phyloP scores from a whole-genome alignment of 2,329 filamentous ascomycete species.

The Geosmithia flava region DNA sequence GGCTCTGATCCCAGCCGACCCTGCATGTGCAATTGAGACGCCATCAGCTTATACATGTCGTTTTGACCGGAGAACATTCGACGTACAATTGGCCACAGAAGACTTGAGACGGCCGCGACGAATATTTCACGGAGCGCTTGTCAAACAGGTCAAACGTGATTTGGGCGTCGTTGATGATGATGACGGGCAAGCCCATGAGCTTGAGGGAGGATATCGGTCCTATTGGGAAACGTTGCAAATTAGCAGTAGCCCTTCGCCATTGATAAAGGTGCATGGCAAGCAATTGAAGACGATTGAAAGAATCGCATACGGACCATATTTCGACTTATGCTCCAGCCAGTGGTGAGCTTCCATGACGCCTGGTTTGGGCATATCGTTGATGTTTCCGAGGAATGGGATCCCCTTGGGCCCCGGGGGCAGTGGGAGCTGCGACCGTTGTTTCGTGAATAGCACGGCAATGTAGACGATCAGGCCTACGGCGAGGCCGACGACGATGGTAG shows the following conservation, averaged over 20 bases:
- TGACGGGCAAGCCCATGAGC: slow-evolving; percentile 17
- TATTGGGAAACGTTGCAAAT: background rate
- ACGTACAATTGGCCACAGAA: background rate
- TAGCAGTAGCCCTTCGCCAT: background rate
- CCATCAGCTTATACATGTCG: too few species aligned
- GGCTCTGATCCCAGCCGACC: slow-evolving; percentile 14
- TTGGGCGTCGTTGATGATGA: slow-evolving; percentile 26
- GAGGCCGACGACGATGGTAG: too few species aligned
- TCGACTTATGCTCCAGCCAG: slow-evolving; percentile 21
- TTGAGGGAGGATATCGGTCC: slow-evolving; percentile 13
- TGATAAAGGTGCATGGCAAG: background rate
- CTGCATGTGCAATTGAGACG: background rate
- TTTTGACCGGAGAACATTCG: background rate
- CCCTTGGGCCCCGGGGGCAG: slow-evolving; percentile 15
- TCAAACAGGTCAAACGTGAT: slow-evolving; percentile 21
- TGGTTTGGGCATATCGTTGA: slow-evolving; percentile 27
- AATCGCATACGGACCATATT: slow-evolving; percentile 9
- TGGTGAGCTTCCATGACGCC: slow-evolving; percentile 16
- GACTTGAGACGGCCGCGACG: slow-evolving; percentile 4
- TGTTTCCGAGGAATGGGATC: slow-evolving; percentile 31
- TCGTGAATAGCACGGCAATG: background rate
- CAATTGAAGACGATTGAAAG: background rate
- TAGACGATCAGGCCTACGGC: too few species aligned
- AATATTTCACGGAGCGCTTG: slow-evolving; percentile 10
- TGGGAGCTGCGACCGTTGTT: background rate